Evolutionary conservation across 106 monocot genomes (phyloP), one percentile per base, ranked within the genome.

Genomic region (Alisma plantagoaquatica): DNA sequence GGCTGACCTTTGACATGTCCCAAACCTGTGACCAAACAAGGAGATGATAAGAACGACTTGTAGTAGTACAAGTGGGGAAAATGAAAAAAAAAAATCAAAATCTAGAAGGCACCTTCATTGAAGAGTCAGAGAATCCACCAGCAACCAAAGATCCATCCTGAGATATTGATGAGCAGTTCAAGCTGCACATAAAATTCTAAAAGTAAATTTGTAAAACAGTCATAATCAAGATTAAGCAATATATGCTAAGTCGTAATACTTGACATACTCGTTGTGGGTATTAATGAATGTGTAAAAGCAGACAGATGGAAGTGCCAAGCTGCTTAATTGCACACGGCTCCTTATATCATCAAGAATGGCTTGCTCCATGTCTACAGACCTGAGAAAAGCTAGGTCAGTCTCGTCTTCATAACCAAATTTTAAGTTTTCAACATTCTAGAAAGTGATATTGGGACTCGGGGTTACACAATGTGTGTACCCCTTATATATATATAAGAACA

Each of bases 101-200:
- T 16, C 27, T 14, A 53, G 10, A 43, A 16, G 1, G 16, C 1
- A 85, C 96, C 89, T 98, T 98, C 49, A 98, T 35, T 42, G 96
- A 98, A 35, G 96, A 89, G 50, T 98, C 96, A 48, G 96, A 98
- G 54, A 98, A 98, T 31, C 96, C 96, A 63, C 89, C 89, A 59
- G 76, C 89, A 71, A 98, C 79, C 64, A 98, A 67, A 33, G 89
- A 84, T 29, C 96, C 96, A 65, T 98, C 96, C 30, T 81, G 70
- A 27, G 96, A 89, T 57, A 96, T 76, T 14, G 96, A 56, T 23
- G 81, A 75, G 68, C 96, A 96, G 44, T 89, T 96, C 53, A 96
- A 69, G 29, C 96, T 96, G 14, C 5, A 32, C 31, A 41, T 2
- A 47, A 59, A 58, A 5, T 19, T 42, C 3, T 30, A 15, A 14